Percentiles rank a stretch among this genome's conserved stretches.
Conservation (phyloP, 306 rosid genomes). For the Hylodesmum podocarpum region DNA sequence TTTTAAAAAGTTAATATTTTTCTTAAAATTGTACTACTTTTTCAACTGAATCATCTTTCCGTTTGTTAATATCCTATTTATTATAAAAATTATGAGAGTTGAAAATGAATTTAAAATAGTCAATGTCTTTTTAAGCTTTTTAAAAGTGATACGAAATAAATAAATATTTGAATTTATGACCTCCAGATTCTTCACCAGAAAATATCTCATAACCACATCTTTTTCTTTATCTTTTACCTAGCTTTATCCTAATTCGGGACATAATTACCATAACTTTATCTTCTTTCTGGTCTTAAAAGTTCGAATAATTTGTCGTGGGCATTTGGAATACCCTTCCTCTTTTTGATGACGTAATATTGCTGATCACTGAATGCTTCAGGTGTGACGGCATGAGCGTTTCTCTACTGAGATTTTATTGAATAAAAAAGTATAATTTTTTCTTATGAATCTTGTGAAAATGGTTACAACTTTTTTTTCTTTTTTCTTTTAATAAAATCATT, state of each 20-base stretch:
- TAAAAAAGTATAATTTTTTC: no score
- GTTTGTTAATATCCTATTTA: not conserved
- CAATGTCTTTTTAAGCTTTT: not conserved
- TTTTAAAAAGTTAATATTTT: not conserved
- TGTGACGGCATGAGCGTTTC: no score
- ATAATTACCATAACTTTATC: no score
- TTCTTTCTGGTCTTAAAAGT: not conserved
- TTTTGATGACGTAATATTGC: not conserved
- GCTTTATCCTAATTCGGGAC: no score
- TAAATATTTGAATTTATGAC: no score
- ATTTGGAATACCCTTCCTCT: not conserved
- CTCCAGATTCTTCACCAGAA: not conserved
- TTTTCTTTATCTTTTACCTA: not conserved
- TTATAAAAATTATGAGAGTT: not conserved
- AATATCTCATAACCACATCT: no score
- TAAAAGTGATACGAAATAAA: no score
- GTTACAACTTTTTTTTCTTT: no score
- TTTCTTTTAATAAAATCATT: no score
- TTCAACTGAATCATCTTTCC: not conserved
- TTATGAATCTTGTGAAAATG: no score
- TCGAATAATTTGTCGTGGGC: not conserved
- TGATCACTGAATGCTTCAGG: no score
- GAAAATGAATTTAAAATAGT: not conserved
- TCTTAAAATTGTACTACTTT: not conserved
- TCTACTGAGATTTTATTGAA: no score